These are phyloP conservation scores for Didymellaceae sp. DNA, from an alignment of 2,329 filamentous ascomycete species.

Conservation along the genomic window DNA sequence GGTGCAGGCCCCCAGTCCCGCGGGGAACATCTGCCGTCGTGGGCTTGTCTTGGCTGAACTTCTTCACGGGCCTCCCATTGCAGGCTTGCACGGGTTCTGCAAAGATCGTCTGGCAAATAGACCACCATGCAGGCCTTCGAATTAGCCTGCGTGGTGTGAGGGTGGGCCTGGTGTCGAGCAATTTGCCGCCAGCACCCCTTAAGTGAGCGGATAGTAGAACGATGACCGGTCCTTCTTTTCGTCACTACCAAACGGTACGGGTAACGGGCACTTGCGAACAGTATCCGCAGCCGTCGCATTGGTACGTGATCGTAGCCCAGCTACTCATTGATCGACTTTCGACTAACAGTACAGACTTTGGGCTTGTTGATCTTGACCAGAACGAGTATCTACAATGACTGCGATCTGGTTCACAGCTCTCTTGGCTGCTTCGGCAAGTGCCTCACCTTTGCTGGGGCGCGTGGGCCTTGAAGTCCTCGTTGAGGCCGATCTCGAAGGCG, in stretches of 20 bases:
- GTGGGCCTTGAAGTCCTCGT: slow-evolving; percentile 17
- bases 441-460: slow-evolving; percentile 26
- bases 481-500: slow-evolving; percentile 29
- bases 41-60: slow-evolving; percentile 8
- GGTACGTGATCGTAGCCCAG: slow-evolving; percentile 6
- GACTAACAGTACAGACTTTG: slow-evolving; percentile 1
- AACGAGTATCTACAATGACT: slow-evolving; percentile 17
- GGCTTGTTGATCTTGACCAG: slow-evolving; percentile 6
- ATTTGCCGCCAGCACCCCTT: slow-evolving; percentile 15
- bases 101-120: slow-evolving; percentile 6
- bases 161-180: slow-evolving; percentile 11
- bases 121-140: slow-evolving; percentile 4
- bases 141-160: slow-evolving; percentile 3
- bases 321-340: slow-evolving; percentile 1
- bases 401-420: slow-evolving; percentile 31
- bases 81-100: slow-evolving; percentile 6
- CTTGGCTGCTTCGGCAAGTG: slow-evolving; percentile 30
- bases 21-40: slow-evolving; percentile 13
- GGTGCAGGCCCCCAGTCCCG: slow-evolving; percentile 6
- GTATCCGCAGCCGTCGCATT: slow-evolving; percentile 4
- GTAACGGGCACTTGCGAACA: slow-evolving; percentile 14
- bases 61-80: slow-evolving; percentile 8
- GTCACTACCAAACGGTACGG: slow-evolving; percentile 12
- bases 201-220: slow-evolving; percentile 12
- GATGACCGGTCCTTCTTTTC: slow-evolving; percentile 5